Conservation (phyloP, 306 rosid genomes). For the Nissolia schottii region DNA sequence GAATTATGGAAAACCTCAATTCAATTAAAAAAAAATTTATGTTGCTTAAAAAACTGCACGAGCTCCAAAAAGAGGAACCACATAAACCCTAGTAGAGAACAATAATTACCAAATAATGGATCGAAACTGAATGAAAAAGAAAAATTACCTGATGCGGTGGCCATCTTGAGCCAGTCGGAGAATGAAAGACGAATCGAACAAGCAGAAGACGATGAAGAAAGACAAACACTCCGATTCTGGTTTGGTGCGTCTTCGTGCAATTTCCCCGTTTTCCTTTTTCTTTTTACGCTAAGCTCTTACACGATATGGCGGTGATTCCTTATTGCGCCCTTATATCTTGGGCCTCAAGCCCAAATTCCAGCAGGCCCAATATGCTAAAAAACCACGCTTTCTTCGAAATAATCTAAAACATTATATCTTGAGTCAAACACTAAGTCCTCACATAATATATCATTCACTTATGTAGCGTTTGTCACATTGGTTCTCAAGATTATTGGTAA, state of each 20-base stretch:
- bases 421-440: too few species aligned
- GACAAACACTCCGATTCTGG: not conserved
- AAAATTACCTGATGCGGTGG: constrained; percentile 19
- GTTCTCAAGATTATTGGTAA: too few species aligned
- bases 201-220: not conserved
- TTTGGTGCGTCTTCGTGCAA: not conserved
- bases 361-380: too few species aligned
- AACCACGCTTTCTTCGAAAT: too few species aligned
- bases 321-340: too few species aligned
- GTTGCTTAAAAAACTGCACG: too few species aligned
- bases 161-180: not conserved
- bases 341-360: too few species aligned
- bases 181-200: not conserved
- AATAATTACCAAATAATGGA: not conserved
- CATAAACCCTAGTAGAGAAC: constrained; percentile 11
- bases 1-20: not conserved
- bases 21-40: not conserved
- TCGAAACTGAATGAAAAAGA: not conserved
- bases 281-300: too few species aligned
- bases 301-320: too few species aligned
- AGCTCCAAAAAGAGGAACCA: not conserved
- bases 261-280: not conserved
- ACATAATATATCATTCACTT: too few species aligned
- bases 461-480: too few species aligned
- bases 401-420: too few species aligned